These are phyloP conservation scores for Solanum chilense DNA, from an alignment of 257 asterid species.

Conservation along the genomic window DNA sequence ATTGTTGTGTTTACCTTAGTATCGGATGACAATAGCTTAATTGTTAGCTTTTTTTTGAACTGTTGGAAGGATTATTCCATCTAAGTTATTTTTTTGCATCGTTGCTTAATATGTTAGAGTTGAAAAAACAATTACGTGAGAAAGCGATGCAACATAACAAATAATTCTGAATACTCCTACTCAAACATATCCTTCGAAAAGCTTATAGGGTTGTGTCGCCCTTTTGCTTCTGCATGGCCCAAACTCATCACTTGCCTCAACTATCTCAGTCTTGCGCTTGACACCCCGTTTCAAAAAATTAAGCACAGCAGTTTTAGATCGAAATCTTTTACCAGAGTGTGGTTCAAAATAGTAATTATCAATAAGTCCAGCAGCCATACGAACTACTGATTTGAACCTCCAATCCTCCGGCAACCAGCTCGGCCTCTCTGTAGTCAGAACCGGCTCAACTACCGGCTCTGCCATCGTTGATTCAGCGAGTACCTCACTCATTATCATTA, in stretches of 20 bases:
- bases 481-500: background rate
- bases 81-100: background rate
- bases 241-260: too few relatives aligned
- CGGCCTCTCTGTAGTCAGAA: background rate
- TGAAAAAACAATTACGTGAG: background rate
- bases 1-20: background rate
- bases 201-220: too few relatives aligned
- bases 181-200: too few relatives aligned
- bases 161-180: too few relatives aligned
- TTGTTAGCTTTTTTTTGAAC: too few relatives aligned
- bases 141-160: too few relatives aligned
- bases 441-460: accelerated
- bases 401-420: background rate
- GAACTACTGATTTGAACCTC: background rate
- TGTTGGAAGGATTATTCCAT: background rate
- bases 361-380: background rate
- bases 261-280: background rate
- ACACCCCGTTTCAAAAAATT: background rate
- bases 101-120: background rate
- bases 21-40: background rate
- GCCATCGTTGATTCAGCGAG: background rate
- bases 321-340: background rate
- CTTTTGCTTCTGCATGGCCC: too few relatives aligned
- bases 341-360: background rate
- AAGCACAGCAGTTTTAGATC: background rate